These are phyloP conservation scores for Mucor piriformis DNA, from an alignment of 371 early-diverging fungal genomes.

Conservation along the genomic window DNA sequence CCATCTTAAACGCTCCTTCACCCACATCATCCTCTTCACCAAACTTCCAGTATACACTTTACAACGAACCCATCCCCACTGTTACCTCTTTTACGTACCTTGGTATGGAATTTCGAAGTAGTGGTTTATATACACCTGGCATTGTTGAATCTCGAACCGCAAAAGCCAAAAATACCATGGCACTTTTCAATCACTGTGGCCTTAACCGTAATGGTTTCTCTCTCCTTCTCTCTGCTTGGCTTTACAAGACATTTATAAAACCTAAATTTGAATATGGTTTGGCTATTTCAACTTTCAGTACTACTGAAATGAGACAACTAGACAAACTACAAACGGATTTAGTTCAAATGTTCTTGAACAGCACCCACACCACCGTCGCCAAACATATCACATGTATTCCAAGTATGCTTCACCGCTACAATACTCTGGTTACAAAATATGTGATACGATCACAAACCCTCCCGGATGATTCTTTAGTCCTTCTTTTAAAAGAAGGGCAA, in stretches of 20 bases:
- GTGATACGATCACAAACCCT: background rate
- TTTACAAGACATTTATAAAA: background rate
- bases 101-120: constrained; percentile 13
- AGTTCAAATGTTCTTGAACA: background rate
- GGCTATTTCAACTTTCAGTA: background rate
- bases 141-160: background rate
- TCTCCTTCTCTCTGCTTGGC: background rate
- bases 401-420: background rate
- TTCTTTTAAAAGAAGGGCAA: background rate
- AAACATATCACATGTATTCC: constrained; percentile 2
- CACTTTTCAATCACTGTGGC: background rate
- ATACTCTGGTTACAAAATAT: background rate
- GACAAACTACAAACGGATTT: background rate
- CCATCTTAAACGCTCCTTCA: background rate
- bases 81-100: constrained; percentile 16
- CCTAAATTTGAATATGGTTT: constrained; percentile 2
- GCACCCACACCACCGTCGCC: background rate
- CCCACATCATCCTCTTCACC: background rate
- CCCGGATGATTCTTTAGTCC: background rate
- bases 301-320: background rate
- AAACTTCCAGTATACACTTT: background rate
- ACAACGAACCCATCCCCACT: constrained; percentile 11
- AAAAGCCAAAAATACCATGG: background rate
- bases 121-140: background rate
- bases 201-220: background rate